phyloP scores from a whole-genome alignment of 176 grass and related monocot genomes.

The Eleusine indica region DNA sequence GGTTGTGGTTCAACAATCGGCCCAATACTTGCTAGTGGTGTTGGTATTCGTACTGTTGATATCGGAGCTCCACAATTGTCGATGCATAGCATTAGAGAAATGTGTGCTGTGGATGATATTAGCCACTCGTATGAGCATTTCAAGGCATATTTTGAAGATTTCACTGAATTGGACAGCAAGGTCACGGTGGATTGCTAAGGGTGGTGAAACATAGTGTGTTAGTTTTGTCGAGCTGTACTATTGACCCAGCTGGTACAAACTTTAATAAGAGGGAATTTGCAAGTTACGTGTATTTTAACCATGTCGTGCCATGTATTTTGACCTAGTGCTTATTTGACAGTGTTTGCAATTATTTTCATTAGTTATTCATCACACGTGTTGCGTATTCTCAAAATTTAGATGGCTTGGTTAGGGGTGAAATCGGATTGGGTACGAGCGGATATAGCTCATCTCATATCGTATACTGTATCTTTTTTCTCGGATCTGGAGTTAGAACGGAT shows the following conservation, averaged over 20 bases:
- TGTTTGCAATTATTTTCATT: background rate
- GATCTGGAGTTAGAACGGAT: too few species aligned
- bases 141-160: slow-evolving; percentile 92
- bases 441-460: too few species aligned
- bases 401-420: too few species aligned
- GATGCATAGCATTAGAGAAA: slow-evolving; percentile 96
- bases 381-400: background rate
- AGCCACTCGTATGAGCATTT: slow-evolving; percentile 83
- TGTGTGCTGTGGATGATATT: slow-evolving; percentile 86
- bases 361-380: background rate
- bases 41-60: slow-evolving; percentile 90
- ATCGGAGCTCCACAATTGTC: slow-evolving; percentile 88
- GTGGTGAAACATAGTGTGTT: background rate
- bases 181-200: slow-evolving; percentile 63
- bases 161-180: slow-evolving; percentile 74
- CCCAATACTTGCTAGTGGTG: slow-evolving; percentile 88
- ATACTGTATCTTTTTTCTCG: too few species aligned
- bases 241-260: background rate
- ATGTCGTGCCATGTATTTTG: background rate
- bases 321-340: background rate
- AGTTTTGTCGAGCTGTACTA: slow-evolving; percentile 18
- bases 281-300: background rate
- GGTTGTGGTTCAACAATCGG: slow-evolving; percentile 93
- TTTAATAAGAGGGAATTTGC: slow-evolving; percentile 4
- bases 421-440: too few species aligned